phyloP scores from a whole-genome alignment of 164 flowering plant species.

The Dillenia turbinata region DNA sequence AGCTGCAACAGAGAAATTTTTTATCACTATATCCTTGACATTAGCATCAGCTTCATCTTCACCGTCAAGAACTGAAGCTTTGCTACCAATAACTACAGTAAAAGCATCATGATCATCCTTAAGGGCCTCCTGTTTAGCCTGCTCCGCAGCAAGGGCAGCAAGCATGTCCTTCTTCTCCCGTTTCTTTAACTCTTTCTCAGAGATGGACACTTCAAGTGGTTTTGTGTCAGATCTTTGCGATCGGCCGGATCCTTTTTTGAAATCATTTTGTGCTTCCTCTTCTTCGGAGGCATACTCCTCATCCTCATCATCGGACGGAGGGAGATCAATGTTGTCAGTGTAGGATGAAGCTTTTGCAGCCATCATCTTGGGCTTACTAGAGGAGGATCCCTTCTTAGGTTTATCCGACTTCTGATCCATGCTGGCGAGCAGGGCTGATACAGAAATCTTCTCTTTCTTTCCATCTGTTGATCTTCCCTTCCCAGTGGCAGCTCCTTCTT shows the following conservation, averaged over 20 bases:
- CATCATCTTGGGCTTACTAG: slow-evolving; percentile 30
- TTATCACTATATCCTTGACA: slow-evolving; percentile 65
- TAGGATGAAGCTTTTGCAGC: slow-evolving; percentile 44
- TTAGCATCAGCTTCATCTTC: slow-evolving; percentile 69
- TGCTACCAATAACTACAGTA: slow-evolving; percentile 68
- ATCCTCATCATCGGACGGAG: slow-evolving; percentile 75
- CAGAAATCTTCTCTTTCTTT: slow-evolving; percentile 55
- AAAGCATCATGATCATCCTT: slow-evolving; percentile 80
- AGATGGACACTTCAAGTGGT: slow-evolving; percentile 32
- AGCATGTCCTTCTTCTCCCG: slow-evolving; percentile 65
- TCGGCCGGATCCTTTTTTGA: neutral
- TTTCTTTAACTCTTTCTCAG: slow-evolving; percentile 68
- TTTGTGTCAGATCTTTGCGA: slow-evolving; percentile 19
- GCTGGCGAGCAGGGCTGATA: slow-evolving; percentile 72
- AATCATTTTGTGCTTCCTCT: slow-evolving; percentile 11
- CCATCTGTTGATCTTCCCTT: slow-evolving; percentile 37
- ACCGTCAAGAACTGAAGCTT: slow-evolving; percentile 58
- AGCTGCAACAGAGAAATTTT: slow-evolving; percentile 69
- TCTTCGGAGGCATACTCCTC: slow-evolving; percentile 32
- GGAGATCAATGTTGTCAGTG: slow-evolving; percentile 71
- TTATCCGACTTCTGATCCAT: slow-evolving; percentile 76
- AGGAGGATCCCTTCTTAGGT: slow-evolving; percentile 41
- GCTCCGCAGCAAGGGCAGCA: slow-evolving; percentile 48
- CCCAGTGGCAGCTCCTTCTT: slow-evolving; percentile 33
- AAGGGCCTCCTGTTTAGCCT: slow-evolving; percentile 58